Evolutionary conservation across 2,329 filamentous ascomycete genomes (phyloP), one percentile per base, ranked within the genome.

Genomic region (Escovopsis weberi): DNA sequence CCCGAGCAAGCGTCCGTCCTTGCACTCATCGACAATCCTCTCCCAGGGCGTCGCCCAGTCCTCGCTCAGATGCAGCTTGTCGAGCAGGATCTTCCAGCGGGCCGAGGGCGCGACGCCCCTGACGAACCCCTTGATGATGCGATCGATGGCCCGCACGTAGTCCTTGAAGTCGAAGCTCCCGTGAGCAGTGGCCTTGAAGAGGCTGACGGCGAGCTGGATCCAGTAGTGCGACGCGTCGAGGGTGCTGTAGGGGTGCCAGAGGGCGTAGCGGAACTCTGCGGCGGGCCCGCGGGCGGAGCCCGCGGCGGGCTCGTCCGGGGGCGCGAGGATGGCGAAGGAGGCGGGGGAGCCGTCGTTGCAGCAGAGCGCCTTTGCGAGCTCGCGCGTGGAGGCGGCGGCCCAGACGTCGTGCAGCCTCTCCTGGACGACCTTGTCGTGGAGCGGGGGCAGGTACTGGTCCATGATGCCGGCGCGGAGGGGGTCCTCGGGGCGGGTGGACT

Each of bases 201-300:
- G 26, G 10, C 23, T 28, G 26, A 43, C 3, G 15, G 38, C 41
- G 4, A 49, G 40, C 33, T 39, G 39, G 33, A 43, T 39, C 45
- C 45, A 47, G 35, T 37, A 41, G 15, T 41, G 19, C 18, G 41
- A 44, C 10, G 19, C 45, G 33, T 49, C 45, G 8, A 47, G 36
- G 9, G 42, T 6, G 35, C 19, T 18, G 37, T 46, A 49, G 6
- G 47, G 47, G n/a, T 49, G 47, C 47, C 47, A 49, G 9, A 40
- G 40, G 19, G 41, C 42, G 18, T 49, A 49, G 6, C 43, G 45
- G 12, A 49, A 47, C 26, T 41, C 42, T 10, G 32, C 34, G 6
- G 43, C 33, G 41, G n/a, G 26, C 28, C 8, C 8, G 8, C 4
- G 3, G 4, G 28, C 8, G 28, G 28, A 15, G 4, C 8, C 26